Evolutionary conservation across 2,329 filamentous ascomycete species (phyloP).

Genomic region (Graphilbum sp.): DNA sequence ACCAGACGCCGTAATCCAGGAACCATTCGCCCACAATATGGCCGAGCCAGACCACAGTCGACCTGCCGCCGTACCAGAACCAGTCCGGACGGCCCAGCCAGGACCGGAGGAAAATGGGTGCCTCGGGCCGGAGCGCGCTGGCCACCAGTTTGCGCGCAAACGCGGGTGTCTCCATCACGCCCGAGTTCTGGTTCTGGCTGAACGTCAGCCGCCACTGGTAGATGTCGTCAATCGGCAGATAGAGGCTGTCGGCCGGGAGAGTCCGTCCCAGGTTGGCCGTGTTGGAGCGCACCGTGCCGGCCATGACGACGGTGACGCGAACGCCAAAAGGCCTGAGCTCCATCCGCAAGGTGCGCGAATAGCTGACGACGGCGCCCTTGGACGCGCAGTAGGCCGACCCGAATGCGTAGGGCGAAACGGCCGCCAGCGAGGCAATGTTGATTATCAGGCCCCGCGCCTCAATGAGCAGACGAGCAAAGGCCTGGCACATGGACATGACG

Average conservation of each 20-base stretch:
- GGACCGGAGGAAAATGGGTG: constrained; percentile 15
- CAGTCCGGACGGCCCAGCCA: constrained; percentile 26
- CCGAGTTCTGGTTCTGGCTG: constrained; percentile 28
- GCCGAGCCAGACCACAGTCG: constrained; percentile 14
- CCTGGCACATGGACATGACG: constrained; percentile 37
- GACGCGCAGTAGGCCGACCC: constrained; percentile 36
- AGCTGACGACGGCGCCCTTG: constrained; percentile 36
- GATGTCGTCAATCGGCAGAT: constrained; percentile 26
- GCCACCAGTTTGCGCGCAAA: constrained; percentile 27
- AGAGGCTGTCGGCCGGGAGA: constrained; percentile 29
- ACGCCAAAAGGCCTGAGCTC: constrained; percentile 38
- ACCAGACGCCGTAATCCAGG: constrained; percentile 17
- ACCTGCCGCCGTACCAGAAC: constrained; percentile 23
- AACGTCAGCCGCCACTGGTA: constrained; percentile 30
- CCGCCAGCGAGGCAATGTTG: constrained; percentile 36
- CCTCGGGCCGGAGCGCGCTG: constrained; percentile 22
- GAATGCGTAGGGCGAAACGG: constrained; percentile 35
- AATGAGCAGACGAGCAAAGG: constrained; percentile 33
- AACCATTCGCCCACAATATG: constrained; percentile 21
- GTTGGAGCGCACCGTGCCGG: constrained; percentile 35
- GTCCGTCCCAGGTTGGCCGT: constrained; percentile 25
- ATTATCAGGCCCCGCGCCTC: constrained; percentile 32
- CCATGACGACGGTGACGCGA: constrained; percentile 39
- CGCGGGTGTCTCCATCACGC: constrained; percentile 20
- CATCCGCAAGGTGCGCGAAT: constrained; percentile 35